phyloP scores from a whole-genome alignment of 257 asterid species.

The Salvia splendens region DNA sequence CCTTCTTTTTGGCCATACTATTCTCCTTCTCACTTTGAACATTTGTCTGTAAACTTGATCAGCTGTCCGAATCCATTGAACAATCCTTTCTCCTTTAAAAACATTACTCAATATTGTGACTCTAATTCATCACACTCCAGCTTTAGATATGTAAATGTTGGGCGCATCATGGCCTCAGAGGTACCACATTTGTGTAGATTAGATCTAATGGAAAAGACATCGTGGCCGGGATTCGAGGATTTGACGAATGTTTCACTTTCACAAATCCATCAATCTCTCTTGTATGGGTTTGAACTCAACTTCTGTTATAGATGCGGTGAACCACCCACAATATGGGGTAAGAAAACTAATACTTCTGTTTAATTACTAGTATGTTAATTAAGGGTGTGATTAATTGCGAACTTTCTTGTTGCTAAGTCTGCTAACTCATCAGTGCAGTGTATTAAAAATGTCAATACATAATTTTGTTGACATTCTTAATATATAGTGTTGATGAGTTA shows the following conservation, averaged over 20 bases:
- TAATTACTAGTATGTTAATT: no score
- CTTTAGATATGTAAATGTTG: neutral
- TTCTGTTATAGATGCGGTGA: neutral
- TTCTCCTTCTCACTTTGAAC: neutral
- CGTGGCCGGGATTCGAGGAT: slow-evolving; percentile 18
- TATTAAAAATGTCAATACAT: no score
- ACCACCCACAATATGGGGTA: no score
- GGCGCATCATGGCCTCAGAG: slow-evolving; percentile 6
- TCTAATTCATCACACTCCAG: neutral
- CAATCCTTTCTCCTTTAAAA: neutral
- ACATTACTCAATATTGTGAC: neutral
- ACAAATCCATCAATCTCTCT: slow-evolving; percentile 4
- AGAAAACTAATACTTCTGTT: no score
- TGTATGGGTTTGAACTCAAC: slow-evolving; percentile 9
- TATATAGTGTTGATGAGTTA: no score
- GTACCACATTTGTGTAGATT: neutral
- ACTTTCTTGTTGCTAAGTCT: no score
- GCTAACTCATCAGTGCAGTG: no score
- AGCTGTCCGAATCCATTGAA: slow-evolving; percentile 16
- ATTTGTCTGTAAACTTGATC: neutral
- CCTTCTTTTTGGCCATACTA: neutral
- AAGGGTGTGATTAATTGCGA: no score
- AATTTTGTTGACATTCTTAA: no score
- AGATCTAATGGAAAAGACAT: neutral
- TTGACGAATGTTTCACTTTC: neutral